Base-by-base conservation (phyloP, 345 rosid genomes). In the Nephelium lappaceum region DNA sequence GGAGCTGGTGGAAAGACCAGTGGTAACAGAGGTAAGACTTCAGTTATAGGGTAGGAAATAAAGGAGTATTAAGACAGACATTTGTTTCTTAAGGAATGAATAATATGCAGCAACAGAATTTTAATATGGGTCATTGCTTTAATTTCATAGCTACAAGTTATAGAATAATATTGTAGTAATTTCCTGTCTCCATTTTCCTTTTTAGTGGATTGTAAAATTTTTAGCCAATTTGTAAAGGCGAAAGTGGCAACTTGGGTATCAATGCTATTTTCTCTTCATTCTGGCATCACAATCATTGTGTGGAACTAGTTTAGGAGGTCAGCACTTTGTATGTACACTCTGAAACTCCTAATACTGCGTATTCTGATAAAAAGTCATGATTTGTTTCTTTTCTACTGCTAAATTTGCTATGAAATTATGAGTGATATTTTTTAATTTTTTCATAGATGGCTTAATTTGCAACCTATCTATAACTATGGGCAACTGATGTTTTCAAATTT, bases 11-110 rank as follows among this genome's bases (percentile, higher is more conserved):
- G 89, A 74, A 91, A 74, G 83, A 51, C 84, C 12, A 81, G 86
- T 78, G 92, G 92, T 80, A 79, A 41, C 86, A 87, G 90, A 88
- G 97, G 97, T 92, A 74, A 76, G 73, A 19, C 16, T 62, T 63
- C 6, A 47, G 24, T 25, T 43, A 31, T 6, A 7, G 3, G 15
- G 39, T 8, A 24, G 39, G 36, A 39, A 21, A 55, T 39, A 21
- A n/a, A 2, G 3, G 24, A 71, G 75, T 73, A 36, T 18, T 1
- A 27, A 62, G 67, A 62, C 24, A 25, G 74, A 27, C 27, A 3
- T 11, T 27, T 57, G 51, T n/a, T 73, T 38, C 67, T 23, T 8
- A 18, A 58, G 10, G 58, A n/a, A 14, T 11, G 27, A 36, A 72
- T 38, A 9, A 47, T 15, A 24, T 70, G 61, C 73, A 49, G 72